Conservation (phyloP, 2,329 filamentous ascomycete genomes). For the Colletotrichum lindemuthianum region DNA sequence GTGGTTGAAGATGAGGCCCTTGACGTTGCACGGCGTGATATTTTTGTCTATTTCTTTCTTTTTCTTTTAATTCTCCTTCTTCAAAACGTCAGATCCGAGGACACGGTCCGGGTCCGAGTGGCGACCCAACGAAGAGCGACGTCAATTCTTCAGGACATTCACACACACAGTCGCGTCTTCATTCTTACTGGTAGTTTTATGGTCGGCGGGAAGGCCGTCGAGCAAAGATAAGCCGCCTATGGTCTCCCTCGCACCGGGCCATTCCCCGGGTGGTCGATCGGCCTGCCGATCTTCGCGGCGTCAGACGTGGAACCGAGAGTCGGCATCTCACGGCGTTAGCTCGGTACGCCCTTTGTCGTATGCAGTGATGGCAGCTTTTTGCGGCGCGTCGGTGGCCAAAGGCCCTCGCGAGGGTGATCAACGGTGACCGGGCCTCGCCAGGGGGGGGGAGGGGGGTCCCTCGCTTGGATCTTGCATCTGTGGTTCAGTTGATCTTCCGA, state of each 20-base stretch:
- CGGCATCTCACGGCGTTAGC: constrained; percentile 17
- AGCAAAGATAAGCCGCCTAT: too few species aligned
- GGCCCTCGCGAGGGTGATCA: constrained; percentile 4
- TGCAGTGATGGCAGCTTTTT: constrained; percentile 29
- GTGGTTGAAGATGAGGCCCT: too few species aligned
- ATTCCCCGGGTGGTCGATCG: constrained; percentile 25
- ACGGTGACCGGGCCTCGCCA: neutral
- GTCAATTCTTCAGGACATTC: too few species aligned
- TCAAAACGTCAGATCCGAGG: too few species aligned
- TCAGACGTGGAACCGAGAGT: neutral
- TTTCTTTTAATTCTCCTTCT: too few species aligned
- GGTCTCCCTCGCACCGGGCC: constrained; percentile 20
- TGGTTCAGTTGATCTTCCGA: constrained; percentile 28
- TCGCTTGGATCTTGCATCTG: constrained; percentile 25
- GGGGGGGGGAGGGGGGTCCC: neutral
- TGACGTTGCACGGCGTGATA: too few species aligned
- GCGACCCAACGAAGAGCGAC: too few species aligned
- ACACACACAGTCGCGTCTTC: too few species aligned
- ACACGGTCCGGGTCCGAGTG: too few species aligned
- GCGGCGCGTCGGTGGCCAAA: constrained; percentile 1
- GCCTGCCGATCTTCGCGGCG: constrained; percentile 22
- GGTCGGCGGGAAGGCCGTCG: too few species aligned
- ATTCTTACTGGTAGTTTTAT: too few species aligned
- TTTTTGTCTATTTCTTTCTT: too few species aligned
- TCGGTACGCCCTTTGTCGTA: constrained; percentile 12